Conservation (phyloP, 805 yeast species). For the Candida coleopterorum region DNA sequence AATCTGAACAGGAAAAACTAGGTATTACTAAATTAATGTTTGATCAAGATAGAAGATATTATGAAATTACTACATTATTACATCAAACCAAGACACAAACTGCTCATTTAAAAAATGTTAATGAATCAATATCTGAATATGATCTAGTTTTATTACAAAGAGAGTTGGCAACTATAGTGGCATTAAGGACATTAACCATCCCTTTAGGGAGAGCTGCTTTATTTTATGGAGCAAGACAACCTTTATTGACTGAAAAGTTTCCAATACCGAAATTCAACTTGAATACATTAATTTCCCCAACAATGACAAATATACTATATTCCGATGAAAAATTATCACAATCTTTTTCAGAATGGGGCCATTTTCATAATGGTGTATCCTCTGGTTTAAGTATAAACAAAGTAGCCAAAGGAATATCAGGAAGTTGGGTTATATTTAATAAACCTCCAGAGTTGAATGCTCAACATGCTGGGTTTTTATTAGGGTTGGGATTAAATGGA, state of each 20-base stretch:
- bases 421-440: slow-evolving; percentile 89
- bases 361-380: slow-evolving; percentile 88
- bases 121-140: slow-evolving; percentile 46
- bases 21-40: slow-evolving; percentile 69
- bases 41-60: slow-evolving; percentile 71
- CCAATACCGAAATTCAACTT: slow-evolving; percentile 74
- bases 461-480: slow-evolving; percentile 91
- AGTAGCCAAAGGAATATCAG: slow-evolving; percentile 65
- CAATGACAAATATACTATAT: slow-evolving; percentile 56
- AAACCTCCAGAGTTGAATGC: slow-evolving; percentile 67
- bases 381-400: slow-evolving; percentile 75
- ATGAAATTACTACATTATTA: slow-evolving; percentile 66
- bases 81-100: slow-evolving; percentile 67
- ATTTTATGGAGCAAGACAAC: slow-evolving; percentile 62
- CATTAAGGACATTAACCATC: slow-evolving; percentile 66
- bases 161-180: slow-evolving; percentile 56
- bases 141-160: slow-evolving; percentile 51
- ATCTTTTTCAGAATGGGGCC: slow-evolving; percentile 67
- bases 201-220: slow-evolving; percentile 79
- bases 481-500: slow-evolving; percentile 90
- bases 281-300: slow-evolving; percentile 59
- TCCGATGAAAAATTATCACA: slow-evolving; percentile 51
- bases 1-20: slow-evolving; percentile 63
- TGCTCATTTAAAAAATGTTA: slow-evolving; percentile 31
- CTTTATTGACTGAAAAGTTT: slow-evolving; percentile 80